Conservation (phyloP, 306 rosid genomes). For the Quercus berberidifolia region DNA sequence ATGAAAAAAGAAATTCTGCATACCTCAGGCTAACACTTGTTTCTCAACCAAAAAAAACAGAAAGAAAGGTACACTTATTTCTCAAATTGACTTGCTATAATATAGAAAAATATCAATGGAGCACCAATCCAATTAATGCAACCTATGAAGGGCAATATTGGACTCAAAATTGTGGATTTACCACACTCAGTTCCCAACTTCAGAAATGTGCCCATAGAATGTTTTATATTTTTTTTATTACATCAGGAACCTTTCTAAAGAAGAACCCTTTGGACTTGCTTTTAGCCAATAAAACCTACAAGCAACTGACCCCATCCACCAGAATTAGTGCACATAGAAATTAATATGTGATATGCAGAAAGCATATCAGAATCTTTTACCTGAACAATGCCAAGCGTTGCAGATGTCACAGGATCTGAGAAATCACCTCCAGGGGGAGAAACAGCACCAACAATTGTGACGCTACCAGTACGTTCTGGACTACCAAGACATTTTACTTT, state of each 20-base stretch:
- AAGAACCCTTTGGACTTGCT: no score
- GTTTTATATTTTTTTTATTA: no score
- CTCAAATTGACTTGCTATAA: neutral
- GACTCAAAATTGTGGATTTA: neutral
- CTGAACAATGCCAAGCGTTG: conserved; percentile 99
- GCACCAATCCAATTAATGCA: neutral
- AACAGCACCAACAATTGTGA: conserved; percentile 99
- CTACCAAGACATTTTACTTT: conserved; percentile 98
- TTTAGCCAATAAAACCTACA: no score
- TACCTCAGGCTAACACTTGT: neutral
- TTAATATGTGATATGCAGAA: neutral
- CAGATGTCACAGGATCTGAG: conserved; percentile 99
- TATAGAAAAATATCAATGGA: neutral
- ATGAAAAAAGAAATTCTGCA: neutral
- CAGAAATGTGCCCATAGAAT: neutral
- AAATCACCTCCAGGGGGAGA: conserved; percentile 99
- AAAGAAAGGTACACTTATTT: neutral
- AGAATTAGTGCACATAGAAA: neutral
- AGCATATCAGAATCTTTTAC: conserved; percentile 31
- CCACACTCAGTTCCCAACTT: neutral
- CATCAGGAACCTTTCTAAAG: no score
- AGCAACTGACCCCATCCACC: no score
- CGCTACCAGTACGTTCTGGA: conserved; percentile 98
- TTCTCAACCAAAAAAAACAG: neutral
- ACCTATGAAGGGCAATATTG: neutral